Evolutionary conservation across 352 stramenopile genomes (phyloP), one percentile per base, ranked within the genome.

Genomic region (Pythium guiyangense): DNA sequence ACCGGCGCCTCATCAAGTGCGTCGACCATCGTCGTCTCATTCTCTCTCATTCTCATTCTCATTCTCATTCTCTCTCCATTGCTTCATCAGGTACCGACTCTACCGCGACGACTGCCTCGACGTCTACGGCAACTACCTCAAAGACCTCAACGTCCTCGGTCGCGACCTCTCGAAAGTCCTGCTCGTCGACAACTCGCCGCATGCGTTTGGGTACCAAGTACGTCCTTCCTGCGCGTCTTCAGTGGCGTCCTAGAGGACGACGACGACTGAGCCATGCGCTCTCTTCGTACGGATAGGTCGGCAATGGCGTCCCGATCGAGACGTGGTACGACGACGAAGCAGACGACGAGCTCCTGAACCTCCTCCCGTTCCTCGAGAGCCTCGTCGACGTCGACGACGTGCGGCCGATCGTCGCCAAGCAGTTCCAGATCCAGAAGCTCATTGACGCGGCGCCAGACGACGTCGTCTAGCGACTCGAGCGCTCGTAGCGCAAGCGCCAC

Each of bases 261-360:
- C n/a, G n/a, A n/a, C n/a, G n/a, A n/a, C n/a, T n/a, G n/a, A n/a
- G n/a, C n/a, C n/a, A n/a, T n/a, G n/a, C n/a, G n/a, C n/a, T n/a
- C n/a, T 11, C 27, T 52, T n/a, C 17, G 14, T 54, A 17, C 50
- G 40, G 42, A 1, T 22, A 85, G 69, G 84, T 98, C 9, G 96
- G 97, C 73, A 99, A 99, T 76, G 96, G 96, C 35, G 98, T 99
- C 37, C 96, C 96, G 46, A 99, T 99, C 60, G 92, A 98, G 73
- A 98, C 86, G 34, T 99, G 97, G 97, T 99, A 98, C 78, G 94
- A 98, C 63, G 95, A 99, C 77, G 85, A 90, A 54, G 67, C 70
- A 17, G 97, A 99, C 69, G 89, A 84, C n/a, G 96, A 99, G 60
- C 76, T 99, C 49, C 64, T 98, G 47, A 98, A 98, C 49, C 69